phyloP scores from a whole-genome alignment of 148 eudicot species.

The Nepenthes gracilis region DNA sequence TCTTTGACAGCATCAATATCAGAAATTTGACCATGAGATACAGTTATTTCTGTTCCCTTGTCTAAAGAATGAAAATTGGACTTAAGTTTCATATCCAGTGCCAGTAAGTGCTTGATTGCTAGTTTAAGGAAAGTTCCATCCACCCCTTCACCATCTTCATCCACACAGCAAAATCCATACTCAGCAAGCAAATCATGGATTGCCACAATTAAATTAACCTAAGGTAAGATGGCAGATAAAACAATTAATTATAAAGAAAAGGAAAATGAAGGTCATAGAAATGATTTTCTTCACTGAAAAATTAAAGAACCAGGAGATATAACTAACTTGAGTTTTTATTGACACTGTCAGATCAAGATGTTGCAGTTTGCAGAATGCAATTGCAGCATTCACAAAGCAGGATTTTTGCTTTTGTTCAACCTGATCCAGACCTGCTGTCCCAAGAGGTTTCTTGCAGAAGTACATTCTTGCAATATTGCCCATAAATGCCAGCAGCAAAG shows the following conservation, averaged over 20 bases:
- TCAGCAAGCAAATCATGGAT: constrained; percentile 95
- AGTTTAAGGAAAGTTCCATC: constrained; percentile 94
- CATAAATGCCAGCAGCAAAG: constrained; percentile 61
- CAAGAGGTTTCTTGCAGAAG: constrained; percentile 54
- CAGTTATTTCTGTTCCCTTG: constrained; percentile 32
- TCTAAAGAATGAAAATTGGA: constrained; percentile 31
- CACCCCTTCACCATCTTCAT: constrained; percentile 69
- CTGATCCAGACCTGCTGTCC: constrained; percentile 31
- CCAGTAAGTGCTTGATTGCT: constrained; percentile 84
- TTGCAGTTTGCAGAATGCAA: constrained; percentile 85
- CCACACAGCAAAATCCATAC: constrained; percentile 83
- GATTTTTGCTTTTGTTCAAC: constrained; percentile 45
- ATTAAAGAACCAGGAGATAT: constrained; percentile 3
- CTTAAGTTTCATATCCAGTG: constrained; percentile 81
- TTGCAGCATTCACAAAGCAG: constrained; percentile 72
- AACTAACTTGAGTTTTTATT: constrained; percentile 70
- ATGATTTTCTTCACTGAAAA: background rate
- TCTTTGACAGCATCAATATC: constrained; percentile 18
- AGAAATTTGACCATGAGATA: constrained; percentile 20
- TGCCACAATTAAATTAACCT: constrained; percentile 72
- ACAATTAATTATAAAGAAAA: constrained; percentile 2
- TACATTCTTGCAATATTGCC: constrained; percentile 50
- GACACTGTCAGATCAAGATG: constrained; percentile 56
- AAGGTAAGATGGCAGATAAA: constrained; percentile 12
- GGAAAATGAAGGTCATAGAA: background rate